A percentile compares a stretch with the other conserved stretches of the same genome.
Conservation (phyloP, 176 grass and related monocot species). For the Musa beccarii region DNA sequence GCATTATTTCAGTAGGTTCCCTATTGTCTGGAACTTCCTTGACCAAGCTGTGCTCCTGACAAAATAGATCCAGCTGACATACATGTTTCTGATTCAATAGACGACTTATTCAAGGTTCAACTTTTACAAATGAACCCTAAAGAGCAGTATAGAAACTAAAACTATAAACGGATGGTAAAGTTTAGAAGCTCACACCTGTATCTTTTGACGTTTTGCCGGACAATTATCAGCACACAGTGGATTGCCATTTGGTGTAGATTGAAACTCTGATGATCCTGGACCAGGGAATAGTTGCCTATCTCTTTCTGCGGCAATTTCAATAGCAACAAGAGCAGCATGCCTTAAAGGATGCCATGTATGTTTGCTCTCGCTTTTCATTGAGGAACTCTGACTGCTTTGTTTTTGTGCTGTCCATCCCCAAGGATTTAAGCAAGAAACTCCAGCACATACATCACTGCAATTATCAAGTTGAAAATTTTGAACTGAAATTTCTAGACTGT, state of each 20-base stretch:
- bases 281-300: constrained; percentile 50
- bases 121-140: background rate
- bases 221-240: constrained; percentile 31
- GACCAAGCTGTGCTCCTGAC: constrained; percentile 22
- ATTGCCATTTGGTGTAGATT: constrained; percentile 19
- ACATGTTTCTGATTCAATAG: background rate
- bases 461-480: constrained; percentile 7
- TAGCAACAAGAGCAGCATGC: constrained; percentile 81
- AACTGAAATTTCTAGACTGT: background rate
- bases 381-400: constrained; percentile 9
- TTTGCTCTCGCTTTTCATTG: constrained; percentile 19
- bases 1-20: constrained; percentile 30
- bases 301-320: constrained; percentile 65
- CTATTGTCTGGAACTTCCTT: constrained; percentile 21
- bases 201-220: constrained; percentile 59
- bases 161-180: background rate
- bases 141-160: background rate
- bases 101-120: background rate
- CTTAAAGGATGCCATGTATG: constrained; percentile 73
- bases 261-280: constrained; percentile 13
- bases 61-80: constrained; percentile 3
- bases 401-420: constrained; percentile 54
- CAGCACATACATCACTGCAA: constrained; percentile 22
- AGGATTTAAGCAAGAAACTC: constrained; percentile 63
- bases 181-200: constrained; percentile 37